Evolutionary conservation across 352 stramenopile genomes (phyloP).

Genomic region (Phytophthora sp.): DNA sequence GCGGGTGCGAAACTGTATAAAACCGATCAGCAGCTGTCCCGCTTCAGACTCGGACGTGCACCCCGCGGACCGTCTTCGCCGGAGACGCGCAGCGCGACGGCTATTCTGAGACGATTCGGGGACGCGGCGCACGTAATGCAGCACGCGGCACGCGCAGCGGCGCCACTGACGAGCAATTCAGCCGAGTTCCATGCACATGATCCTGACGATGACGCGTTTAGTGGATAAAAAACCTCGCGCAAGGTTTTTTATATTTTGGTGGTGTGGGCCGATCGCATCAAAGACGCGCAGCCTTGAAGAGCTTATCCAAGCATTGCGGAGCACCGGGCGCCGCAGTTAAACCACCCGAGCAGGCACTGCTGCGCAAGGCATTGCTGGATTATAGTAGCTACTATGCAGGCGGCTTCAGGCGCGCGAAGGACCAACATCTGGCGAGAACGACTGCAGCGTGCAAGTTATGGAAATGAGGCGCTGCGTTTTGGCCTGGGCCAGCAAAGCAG

Average conservation of each 20-base stretch:
- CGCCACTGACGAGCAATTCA: too few species aligned
- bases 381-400: too few species aligned
- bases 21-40: not conserved
- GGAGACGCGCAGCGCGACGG: too few species aligned
- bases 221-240: constrained; percentile 5
- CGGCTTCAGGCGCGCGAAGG: too few species aligned
- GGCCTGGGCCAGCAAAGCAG: too few species aligned
- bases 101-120: not conserved
- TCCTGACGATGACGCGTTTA: constrained; percentile 13
- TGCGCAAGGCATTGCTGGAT: too few species aligned
- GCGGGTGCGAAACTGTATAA: not conserved
- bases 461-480: too few species aligned
- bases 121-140: not conserved
- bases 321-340: constrained; percentile 10
- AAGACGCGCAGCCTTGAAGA: constrained; percentile 10
- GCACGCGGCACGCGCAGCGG: too few species aligned
- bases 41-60: not conserved
- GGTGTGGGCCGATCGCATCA: constrained; percentile 13
- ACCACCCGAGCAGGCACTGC: too few species aligned
- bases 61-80: too few species aligned
- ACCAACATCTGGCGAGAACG: too few species aligned
- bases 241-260: constrained; percentile 26
- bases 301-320: not conserved
- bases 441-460: too few species aligned
- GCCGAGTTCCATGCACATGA: not conserved